A percentile compares a stretch with the other conserved stretches of the same genome.
phyloP scores from a whole-genome alignment of 2,329 filamentous ascomycete species.

The Penicillium sp. region DNA sequence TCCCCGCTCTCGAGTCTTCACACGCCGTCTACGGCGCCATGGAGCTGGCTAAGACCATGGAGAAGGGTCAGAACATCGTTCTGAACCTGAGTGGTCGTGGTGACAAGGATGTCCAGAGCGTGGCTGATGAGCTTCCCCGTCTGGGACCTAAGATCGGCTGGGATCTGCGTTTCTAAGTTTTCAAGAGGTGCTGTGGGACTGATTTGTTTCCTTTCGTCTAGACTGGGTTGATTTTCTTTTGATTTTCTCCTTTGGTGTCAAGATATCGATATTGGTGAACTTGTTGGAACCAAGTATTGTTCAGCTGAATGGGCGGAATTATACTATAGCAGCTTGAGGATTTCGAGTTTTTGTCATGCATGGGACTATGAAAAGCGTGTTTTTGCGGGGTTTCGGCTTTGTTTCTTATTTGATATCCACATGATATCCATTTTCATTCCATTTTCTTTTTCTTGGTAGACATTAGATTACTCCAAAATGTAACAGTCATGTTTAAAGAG shows the following conservation, averaged over 20 bases:
- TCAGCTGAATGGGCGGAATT: no score
- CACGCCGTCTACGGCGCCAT: constrained; percentile 90
- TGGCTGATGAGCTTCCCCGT: constrained; percentile 88
- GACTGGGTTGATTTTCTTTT: background rate
- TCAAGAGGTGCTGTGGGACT: background rate
- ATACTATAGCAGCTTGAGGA: no score
- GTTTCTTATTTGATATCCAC: background rate
- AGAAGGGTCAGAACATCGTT: constrained; percentile 83
- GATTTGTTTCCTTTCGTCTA: background rate
- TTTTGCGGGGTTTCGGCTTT: background rate
- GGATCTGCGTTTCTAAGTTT: constrained; percentile 57
- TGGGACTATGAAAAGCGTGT: constrained; percentile 1
- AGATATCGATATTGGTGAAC: background rate
- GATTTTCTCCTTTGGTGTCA: background rate
- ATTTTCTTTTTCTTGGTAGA: background rate
- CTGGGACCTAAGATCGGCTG: constrained; percentile 84
- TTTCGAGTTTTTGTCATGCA: background rate
- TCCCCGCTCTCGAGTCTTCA: constrained; percentile 89
- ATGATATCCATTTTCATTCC: background rate
- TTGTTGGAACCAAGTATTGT: background rate
- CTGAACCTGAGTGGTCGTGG: constrained; percentile 91
- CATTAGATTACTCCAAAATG: background rate
- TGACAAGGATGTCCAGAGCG: constrained; percentile 98
- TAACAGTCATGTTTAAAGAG: background rate
- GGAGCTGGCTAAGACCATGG: constrained; percentile 89